Evolutionary conservation across 768 basidiomycete genomes (phyloP).

Genomic region (Clathrus columnatus): DNA sequence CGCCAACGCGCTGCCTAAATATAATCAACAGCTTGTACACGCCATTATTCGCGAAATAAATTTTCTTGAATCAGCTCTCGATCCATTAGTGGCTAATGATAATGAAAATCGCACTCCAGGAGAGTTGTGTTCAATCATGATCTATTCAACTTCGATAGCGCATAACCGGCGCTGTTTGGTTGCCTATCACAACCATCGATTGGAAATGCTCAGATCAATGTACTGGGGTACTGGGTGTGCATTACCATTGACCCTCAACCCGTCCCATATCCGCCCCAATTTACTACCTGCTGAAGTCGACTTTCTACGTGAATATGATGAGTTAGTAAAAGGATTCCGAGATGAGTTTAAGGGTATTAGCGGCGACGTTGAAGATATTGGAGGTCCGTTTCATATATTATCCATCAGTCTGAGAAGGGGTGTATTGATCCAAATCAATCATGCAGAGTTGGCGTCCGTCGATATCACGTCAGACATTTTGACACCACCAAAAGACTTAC

Average conservation of each 20-base stretch:
- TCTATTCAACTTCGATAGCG: conserved; percentile 82
- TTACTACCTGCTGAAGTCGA: conserved; percentile 78
- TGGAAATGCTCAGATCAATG: conserved; percentile 74
- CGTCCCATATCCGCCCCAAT: conserved; percentile 59
- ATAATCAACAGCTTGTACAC: conserved; percentile 84
- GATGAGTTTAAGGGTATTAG: conserved; percentile 60
- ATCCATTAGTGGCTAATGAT: conserved; percentile 25
- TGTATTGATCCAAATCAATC: neutral
- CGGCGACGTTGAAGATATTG: conserved; percentile 7
- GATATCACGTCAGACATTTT: conserved; percentile 81
- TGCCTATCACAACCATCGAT: conserved; percentile 83
- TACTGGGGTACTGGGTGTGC: conserved; percentile 89
- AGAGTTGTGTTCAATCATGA: conserved; percentile 54
- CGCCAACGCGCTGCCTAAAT: conserved; percentile 79
- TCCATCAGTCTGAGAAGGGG: neutral
- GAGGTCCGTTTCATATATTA: conserved; percentile 1
- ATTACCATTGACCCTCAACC: conserved; percentile 69
- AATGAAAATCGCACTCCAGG: conserved; percentile 30
- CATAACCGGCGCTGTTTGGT: conserved; percentile 95
- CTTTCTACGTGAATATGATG: conserved; percentile 74
- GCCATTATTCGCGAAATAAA: conserved; percentile 86
- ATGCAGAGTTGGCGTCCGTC: conserved; percentile 38
- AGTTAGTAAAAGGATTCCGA: conserved; percentile 75
- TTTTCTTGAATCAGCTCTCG: conserved; percentile 56
- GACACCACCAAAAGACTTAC: conserved; percentile 80